Base-by-base conservation (phyloP, 2,329 filamentous ascomycete genomes). In the Colletotrichum sublineola region DNA sequence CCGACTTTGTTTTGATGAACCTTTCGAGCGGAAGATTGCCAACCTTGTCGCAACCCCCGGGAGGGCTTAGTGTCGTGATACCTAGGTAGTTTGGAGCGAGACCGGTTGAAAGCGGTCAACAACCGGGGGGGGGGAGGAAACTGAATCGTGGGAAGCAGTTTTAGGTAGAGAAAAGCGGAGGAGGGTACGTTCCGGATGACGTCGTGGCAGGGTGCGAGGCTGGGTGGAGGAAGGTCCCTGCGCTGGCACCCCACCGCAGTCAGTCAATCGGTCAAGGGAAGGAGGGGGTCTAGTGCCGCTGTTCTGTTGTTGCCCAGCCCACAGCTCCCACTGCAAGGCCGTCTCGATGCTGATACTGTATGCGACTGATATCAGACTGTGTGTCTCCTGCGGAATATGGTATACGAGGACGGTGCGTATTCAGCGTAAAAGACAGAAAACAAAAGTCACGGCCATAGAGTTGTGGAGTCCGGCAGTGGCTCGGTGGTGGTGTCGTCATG, bases 401-500 rank as follows among this genome's bases (percentile, higher is more conserved):
- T 29, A 5, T 9, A 8, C 1, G 9, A 14, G 1, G 5, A 56
- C 42, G 24, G 36, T 58, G 55, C 42, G 29, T 60, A 3, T 18
- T 29, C 50, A 48, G 6, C n/a, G 14, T 24, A 11, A n/a, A 48
- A 11, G 46, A 24, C 46, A 48, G n/a, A 20, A n/a, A 46, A 50
- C 9, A n/a, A 14, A 15, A 12, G 14, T 2, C 12, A 20, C 24
- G 18, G 20, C 18, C 20, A 33, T 24, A 24, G 24, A 24, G 24
- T 24, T 15, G 50, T 63, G 67, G 63, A 36, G 38, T 14, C 50
- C 63, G 67, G 67, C 63, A 73, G 63, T 73, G 71, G 71, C 68
- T 67, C 63, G 58, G 71, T 63, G 57, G 71, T 73, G 57, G 71
- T 73, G 71, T 73, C 71, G 71, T 73, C 71, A 73, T 73, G 67